phyloP scores from a whole-genome alignment of 2,329 filamentous ascomycete genomes.

The Fusarium tanahbumbuense region DNA sequence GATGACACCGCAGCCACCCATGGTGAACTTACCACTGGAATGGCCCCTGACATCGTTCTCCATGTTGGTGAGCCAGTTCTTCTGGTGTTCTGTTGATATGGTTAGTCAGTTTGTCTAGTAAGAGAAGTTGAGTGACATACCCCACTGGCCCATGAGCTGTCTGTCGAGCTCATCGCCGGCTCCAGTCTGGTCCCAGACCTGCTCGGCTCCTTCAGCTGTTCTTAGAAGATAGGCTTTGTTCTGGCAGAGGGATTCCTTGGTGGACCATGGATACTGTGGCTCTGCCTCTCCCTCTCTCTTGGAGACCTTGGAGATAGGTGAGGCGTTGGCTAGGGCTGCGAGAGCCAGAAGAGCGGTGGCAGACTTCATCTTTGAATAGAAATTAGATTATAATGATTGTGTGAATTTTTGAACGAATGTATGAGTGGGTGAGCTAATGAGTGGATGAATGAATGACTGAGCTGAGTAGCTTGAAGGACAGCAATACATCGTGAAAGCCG shows the following conservation, averaged over 20 bases:
- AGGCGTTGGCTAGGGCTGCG: neutral
- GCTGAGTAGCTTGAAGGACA: neutral
- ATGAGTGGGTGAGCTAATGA: neutral
- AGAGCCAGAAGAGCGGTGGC: neutral
- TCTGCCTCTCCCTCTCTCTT: neutral
- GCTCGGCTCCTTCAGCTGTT: neutral
- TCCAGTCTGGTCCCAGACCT: neutral
- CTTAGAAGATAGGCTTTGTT: neutral
- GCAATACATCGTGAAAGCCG: neutral
- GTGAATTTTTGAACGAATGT: neutral
- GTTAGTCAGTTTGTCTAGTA: neutral
- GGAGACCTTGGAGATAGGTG: neutral
- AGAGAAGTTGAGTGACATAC: neutral
- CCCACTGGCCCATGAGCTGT: neutral
- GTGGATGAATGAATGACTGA: neutral
- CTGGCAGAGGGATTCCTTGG: neutral
- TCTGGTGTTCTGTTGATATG: neutral
- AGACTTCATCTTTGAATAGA: neutral
- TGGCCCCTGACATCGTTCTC: neutral
- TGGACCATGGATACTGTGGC: neutral
- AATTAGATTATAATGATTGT: neutral
- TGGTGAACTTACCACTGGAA: neutral
- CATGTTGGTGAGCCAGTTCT: neutral
- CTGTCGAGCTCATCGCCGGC: neutral
- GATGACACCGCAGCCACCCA: neutral